Percentiles rank a stretch among this genome's conserved stretches.
phyloP scores from a whole-genome alignment of 225 moss, liverwort and hornwort species.

The Pleurozium schreberi region DNA sequence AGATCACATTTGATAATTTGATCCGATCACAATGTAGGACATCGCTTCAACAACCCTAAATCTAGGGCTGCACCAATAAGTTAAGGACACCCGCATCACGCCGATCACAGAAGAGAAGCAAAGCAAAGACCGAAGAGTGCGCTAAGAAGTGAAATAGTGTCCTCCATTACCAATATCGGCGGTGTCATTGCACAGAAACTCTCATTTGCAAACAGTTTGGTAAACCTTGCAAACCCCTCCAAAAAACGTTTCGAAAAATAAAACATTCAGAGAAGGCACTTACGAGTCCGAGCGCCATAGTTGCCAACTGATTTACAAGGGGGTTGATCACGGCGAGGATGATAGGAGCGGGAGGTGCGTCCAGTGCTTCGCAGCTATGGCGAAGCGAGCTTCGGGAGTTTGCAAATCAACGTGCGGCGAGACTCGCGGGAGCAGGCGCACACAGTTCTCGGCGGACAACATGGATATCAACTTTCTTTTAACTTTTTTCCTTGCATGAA shows the following conservation, averaged over 20 bases:
- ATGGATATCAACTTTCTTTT: neutral
- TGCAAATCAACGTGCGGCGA: neutral
- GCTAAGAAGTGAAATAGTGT: neutral
- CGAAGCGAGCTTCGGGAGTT: neutral
- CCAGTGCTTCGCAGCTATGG: neutral
- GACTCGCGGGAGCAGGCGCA: too few species aligned
- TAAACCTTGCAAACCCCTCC: neutral
- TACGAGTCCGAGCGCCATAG: constrained; percentile 19
- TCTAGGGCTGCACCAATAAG: neutral
- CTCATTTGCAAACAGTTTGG: neutral
- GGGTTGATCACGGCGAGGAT: neutral
- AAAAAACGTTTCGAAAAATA: neutral
- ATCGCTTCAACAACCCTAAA: constrained; percentile 1
- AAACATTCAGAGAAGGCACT: neutral
- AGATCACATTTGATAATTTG: neutral
- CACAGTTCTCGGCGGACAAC: too few species aligned
- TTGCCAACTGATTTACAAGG: neutral
- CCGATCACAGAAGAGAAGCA: neutral
- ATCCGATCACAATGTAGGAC: neutral
- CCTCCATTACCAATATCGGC: neutral
- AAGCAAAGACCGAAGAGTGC: neutral
- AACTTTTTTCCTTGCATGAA: neutral
- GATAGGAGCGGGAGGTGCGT: neutral
- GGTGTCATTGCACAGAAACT: neutral
- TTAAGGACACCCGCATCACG: neutral